A percentile compares a stretch with the other conserved stretches of the same genome.
Evolutionary conservation across 148 eudicot species (phyloP).

Genomic region (Salicornia ramosissima): DNA sequence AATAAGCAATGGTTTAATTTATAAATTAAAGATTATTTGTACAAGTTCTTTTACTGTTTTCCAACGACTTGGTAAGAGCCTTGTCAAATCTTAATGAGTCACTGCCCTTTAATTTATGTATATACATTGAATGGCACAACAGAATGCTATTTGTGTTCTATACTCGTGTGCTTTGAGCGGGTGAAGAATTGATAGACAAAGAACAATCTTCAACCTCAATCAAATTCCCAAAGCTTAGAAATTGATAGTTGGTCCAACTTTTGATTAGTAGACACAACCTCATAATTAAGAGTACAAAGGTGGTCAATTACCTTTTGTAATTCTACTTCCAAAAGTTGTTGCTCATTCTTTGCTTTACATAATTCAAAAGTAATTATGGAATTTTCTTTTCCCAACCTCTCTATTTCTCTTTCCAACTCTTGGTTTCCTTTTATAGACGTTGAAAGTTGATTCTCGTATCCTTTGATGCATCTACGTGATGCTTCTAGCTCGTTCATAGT

Average conservation of each 20-base stretch:
- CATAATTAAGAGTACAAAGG: not conserved
- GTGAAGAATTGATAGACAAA: too few species aligned
- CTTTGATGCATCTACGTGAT: not conserved
- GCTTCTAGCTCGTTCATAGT: not conserved
- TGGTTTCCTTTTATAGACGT: not conserved
- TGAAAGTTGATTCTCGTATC: conserved; percentile 12
- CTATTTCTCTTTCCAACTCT: not conserved
- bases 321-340: not conserved
- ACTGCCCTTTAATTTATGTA: too few species aligned
- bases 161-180: too few species aligned
- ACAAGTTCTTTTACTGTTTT: too few species aligned
- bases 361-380: not conserved
- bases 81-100: too few species aligned
- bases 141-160: too few species aligned
- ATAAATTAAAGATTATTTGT: too few species aligned
- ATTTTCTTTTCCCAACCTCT: not conserved
- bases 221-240: not conserved
- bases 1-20: too few species aligned
- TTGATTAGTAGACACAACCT: conserved; percentile 1
- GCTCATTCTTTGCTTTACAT: not conserved
- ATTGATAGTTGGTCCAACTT: conserved; percentile 1
- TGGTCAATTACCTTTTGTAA: not conserved
- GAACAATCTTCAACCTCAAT: too few species aligned
- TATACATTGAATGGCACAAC: too few species aligned
- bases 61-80: too few species aligned